phyloP scores from a whole-genome alignment of 306 rosid genomes.

The Boehmeria nivea region DNA sequence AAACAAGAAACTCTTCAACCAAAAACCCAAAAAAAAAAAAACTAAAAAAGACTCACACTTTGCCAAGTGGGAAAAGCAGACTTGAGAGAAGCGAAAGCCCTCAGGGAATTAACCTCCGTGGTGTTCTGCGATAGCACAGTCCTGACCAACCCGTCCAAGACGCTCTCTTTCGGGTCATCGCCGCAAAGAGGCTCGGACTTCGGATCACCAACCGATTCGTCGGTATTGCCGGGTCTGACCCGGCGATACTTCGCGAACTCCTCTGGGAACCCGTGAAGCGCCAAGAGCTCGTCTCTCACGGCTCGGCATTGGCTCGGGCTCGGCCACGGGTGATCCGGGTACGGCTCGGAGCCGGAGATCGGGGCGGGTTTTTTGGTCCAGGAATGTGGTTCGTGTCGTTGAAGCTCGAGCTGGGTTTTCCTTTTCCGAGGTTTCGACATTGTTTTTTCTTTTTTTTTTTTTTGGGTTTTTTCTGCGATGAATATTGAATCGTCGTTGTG shows the following conservation, averaged over 20 bases:
- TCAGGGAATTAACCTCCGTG: slow-evolving; percentile 54
- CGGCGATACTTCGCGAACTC: slow-evolving; percentile 73
- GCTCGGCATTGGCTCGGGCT: slow-evolving; percentile 45
- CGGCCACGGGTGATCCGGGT: slow-evolving; percentile 52
- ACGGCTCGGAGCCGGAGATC: slow-evolving; percentile 35
- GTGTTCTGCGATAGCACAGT: slow-evolving; percentile 89
- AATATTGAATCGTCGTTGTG: too few relatives aligned
- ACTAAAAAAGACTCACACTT: slow-evolving; percentile 28
- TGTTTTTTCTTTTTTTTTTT: background rate
- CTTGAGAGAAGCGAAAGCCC: slow-evolving; percentile 77
- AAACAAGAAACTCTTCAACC: too few relatives aligned
- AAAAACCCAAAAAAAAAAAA: background rate
- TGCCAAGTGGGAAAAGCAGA: slow-evolving; percentile 62
- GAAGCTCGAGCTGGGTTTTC: slow-evolving; percentile 22
- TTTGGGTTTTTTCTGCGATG: too few relatives aligned
- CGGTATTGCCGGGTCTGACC: background rate
- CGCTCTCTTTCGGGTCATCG: slow-evolving; percentile 33
- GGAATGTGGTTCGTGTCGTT: background rate
- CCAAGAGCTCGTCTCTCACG: slow-evolving; percentile 64
- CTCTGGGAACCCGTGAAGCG: slow-evolving; percentile 61
- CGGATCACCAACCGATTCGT: slow-evolving; percentile 1
- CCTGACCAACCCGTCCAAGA: slow-evolving; percentile 78
- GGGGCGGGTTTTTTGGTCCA: slow-evolving; percentile 23
- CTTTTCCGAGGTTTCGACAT: slow-evolving; percentile 42
- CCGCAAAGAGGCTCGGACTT: slow-evolving; percentile 21